Evolutionary conservation across 2,329 filamentous ascomycete species (phyloP).

Genomic region (Nigrospora osmanthi): DNA sequence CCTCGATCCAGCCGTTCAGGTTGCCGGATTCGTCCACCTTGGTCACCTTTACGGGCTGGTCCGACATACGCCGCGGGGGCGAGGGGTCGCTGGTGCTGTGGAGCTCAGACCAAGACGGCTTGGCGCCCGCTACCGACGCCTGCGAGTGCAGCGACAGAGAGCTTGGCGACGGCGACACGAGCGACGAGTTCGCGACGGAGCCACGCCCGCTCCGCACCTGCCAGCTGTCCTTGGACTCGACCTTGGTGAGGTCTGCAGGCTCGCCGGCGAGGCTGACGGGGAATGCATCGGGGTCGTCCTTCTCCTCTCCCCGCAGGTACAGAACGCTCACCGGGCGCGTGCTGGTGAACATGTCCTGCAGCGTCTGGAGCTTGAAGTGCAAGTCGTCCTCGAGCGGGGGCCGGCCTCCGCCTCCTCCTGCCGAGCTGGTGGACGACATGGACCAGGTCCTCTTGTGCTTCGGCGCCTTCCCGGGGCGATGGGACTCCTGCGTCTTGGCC

Average conservation of each 20-base stretch:
- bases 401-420: constrained; percentile 35
- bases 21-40: constrained; percentile 55
- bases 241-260: constrained; percentile 49
- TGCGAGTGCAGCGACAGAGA: constrained; percentile 56
- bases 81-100: constrained; percentile 42
- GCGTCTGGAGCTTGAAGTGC: constrained; percentile 66
- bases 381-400: constrained; percentile 65
- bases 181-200: constrained; percentile 51
- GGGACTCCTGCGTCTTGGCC: constrained; percentile 35
- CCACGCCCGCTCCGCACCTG: constrained; percentile 43
- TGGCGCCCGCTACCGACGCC: constrained; percentile 31
- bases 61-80: constrained; percentile 30
- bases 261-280: constrained; percentile 69
- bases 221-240: constrained; percentile 44
- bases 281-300: constrained; percentile 72
- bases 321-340: constrained; percentile 71
- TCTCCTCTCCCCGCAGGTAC: constrained; percentile 68
- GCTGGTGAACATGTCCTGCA: constrained; percentile 86
- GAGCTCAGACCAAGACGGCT: constrained; percentile 49
- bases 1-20: constrained; percentile 80
- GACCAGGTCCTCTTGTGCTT: constrained; percentile 97
- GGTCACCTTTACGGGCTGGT: constrained; percentile 44
- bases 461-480: constrained; percentile 70
- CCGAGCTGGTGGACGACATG: constrained; percentile 71
- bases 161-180: constrained; percentile 61